A percentile compares a stretch with the other conserved stretches of the same genome.
Conservation (phyloP, 331 rosid genomes). For the Malus hybrid region DNA sequence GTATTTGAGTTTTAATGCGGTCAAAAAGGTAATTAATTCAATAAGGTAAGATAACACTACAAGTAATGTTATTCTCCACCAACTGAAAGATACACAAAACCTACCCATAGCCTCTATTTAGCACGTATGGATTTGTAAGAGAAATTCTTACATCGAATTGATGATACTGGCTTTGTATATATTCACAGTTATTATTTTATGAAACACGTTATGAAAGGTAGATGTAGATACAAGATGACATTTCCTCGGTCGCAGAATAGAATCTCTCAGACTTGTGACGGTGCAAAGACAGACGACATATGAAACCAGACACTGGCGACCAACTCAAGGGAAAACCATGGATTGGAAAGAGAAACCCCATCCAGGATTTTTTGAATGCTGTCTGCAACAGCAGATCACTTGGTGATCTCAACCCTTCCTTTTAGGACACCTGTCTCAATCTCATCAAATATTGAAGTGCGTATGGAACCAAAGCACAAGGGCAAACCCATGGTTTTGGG, state of each 20-base stretch:
- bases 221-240: too few species aligned
- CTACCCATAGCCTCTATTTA: too few species aligned
- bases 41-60: neutral
- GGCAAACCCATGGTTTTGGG: conserved; percentile 47
- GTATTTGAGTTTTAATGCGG: too few species aligned
- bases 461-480: conserved; percentile 9
- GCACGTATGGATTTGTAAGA: too few species aligned
- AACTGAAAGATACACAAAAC: neutral
- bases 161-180: too few species aligned
- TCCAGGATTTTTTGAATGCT: neutral
- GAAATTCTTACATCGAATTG: too few species aligned
- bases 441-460: neutral
- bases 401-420: conserved; percentile 1
- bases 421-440: conserved; percentile 26
- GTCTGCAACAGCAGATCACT: neutral
- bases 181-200: too few species aligned
- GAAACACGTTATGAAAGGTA: too few species aligned
- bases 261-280: neutral
- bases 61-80: neutral
- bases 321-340: conserved; percentile 1
- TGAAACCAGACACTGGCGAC: neutral
- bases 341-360: neutral
- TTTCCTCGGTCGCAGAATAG: too few species aligned
- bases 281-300: neutral
- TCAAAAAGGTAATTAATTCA: too few species aligned